A percentile compares a stretch with the other conserved stretches of the same genome.
These are phyloP conservation scores for Zygosaccharomyces bisporus DNA, from an alignment of 805 yeast species.

Conservation along the genomic window DNA sequence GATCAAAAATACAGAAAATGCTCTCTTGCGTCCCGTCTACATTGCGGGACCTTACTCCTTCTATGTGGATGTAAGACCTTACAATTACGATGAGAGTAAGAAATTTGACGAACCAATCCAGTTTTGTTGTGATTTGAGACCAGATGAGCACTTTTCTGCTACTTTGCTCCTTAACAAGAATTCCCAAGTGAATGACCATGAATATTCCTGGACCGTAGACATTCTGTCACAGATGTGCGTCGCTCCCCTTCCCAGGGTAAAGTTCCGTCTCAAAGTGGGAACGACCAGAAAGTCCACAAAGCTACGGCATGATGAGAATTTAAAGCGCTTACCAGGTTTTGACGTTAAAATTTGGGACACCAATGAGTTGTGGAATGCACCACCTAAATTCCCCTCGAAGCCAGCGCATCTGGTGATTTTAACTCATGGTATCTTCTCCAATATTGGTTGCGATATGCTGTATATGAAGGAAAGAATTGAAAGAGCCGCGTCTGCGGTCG, in stretches of 20 bases:
- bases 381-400: constrained; percentile 44
- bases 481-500: constrained; percentile 23
- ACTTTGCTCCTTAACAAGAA: constrained; percentile 48
- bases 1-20: constrained; percentile 66
- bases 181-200: constrained; percentile 26
- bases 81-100: constrained; percentile 53
- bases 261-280: constrained; percentile 60
- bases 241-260: constrained; percentile 60
- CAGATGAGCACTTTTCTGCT: constrained; percentile 65
- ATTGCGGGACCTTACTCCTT: constrained; percentile 85
- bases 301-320: constrained; percentile 5
- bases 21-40: constrained; percentile 76
- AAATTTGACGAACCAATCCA: constrained; percentile 41
- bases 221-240: constrained; percentile 77
- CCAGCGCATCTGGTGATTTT: constrained; percentile 81
- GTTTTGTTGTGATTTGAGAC: constrained; percentile 56
- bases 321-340: background rate
- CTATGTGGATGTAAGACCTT: constrained; percentile 75
- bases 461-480: constrained; percentile 81
- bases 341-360: constrained; percentile 49
- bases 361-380: constrained; percentile 69
- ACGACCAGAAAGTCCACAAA: constrained; percentile 36
- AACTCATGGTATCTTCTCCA: constrained; percentile 92
- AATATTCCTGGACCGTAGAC: constrained; percentile 75
- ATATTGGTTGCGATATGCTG: constrained; percentile 84